Evolutionary conservation across 768 basidiomycete genomes (phyloP).

Genomic region (Mycena floridula): DNA sequence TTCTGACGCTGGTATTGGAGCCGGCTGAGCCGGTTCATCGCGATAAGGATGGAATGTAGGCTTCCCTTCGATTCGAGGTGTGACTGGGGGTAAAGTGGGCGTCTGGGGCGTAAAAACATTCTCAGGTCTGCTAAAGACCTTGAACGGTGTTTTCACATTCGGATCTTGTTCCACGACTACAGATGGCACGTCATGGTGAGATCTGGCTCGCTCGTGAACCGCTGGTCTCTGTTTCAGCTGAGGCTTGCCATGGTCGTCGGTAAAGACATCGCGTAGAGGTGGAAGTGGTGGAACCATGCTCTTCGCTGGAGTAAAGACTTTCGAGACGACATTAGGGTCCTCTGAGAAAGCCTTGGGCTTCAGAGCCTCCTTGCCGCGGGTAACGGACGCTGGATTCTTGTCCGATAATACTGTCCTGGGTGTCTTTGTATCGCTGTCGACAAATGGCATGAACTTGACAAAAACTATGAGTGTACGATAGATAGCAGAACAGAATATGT

Average conservation of each 20-base stretch:
- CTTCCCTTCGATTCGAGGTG: constrained; percentile 29
- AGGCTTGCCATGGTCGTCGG: constrained; percentile 38
- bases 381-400: neutral
- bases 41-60: constrained; percentile 36
- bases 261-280: constrained; percentile 38
- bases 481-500: constrained; percentile 10
- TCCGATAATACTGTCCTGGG: constrained; percentile 30
- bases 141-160: constrained; percentile 42
- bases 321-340: constrained; percentile 45
- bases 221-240: constrained; percentile 25
- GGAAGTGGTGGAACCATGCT: constrained; percentile 29
- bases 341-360: constrained; percentile 29
- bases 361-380: constrained; percentile 9
- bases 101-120: constrained; percentile 44
- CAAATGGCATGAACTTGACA: constrained; percentile 72
- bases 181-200: constrained; percentile 29
- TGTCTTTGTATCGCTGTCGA: constrained; percentile 41
- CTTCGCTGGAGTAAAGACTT: constrained; percentile 59
- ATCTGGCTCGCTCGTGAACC: constrained; percentile 38
- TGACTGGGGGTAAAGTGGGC: constrained; percentile 22
- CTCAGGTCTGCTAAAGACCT: constrained; percentile 69
- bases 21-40: constrained; percentile 17
- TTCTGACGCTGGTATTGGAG: constrained; percentile 30
- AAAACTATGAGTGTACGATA: constrained; percentile 1
- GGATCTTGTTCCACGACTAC: constrained; percentile 39